Evolutionary conservation across 225 moss, liverwort and hornwort genomes (phyloP).

Genomic region (Bryum argenteum): DNA sequence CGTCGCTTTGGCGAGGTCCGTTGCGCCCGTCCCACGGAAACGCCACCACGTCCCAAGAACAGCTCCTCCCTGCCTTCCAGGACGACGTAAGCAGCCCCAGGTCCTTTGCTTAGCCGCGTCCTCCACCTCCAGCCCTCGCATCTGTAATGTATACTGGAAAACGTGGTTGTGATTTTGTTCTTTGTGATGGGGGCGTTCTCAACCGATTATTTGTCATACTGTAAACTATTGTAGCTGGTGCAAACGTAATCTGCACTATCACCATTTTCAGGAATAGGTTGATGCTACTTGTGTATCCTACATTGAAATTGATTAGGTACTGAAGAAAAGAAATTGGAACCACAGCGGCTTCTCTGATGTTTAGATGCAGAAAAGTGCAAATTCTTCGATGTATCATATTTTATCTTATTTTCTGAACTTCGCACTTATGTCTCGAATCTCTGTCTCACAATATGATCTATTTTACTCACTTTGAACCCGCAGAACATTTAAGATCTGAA

Average conservation of each 20-base stretch:
- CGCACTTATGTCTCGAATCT: not conserved
- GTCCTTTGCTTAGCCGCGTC: not conserved
- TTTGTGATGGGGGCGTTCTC: conserved; percentile 39
- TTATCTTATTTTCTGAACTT: not conserved
- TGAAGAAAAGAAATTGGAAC: not conserved
- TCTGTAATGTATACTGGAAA: conserved; percentile 23
- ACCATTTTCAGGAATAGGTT: conserved; percentile 8
- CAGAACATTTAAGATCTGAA: not conserved
- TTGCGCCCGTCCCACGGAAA: conserved; percentile 44
- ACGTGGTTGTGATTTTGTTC: conserved; percentile 40
- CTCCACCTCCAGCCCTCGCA: not conserved
- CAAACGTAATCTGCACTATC: conserved; percentile 13
- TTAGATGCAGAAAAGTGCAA: not conserved
- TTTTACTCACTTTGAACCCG: not conserved
- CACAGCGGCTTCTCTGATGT: not conserved
- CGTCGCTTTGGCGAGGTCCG: conserved; percentile 75
- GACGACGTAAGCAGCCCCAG: conserved; percentile 1
- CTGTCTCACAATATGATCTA: not conserved
- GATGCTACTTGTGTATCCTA: conserved; percentile 20
- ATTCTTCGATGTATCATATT: conserved; percentile 17
- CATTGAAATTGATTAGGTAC: conserved; percentile 21
- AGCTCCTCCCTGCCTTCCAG: conserved; percentile 31
- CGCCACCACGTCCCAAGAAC: conserved; percentile 19
- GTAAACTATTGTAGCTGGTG: conserved; percentile 25
- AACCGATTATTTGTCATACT: conserved; percentile 31